Percentiles rank a stretch among this genome's conserved stretches.
Conservation (phyloP, 208 protist genomes). For the Borovskyia barvae region DNA sequence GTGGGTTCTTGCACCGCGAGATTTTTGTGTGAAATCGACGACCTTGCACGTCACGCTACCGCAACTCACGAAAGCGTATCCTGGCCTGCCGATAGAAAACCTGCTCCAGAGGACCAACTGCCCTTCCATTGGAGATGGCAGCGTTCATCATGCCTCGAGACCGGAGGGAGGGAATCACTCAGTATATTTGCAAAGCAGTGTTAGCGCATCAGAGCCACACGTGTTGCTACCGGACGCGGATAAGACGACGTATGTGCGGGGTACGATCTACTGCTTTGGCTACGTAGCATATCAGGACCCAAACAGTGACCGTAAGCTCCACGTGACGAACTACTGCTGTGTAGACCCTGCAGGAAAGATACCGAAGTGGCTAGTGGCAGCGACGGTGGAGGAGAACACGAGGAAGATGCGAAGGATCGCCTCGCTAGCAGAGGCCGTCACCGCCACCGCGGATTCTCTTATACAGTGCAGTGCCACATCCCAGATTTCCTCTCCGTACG, state of each 20-base stretch:
- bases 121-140: no score
- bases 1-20: conserved; percentile 36
- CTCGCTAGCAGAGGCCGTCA: conserved; percentile 1
- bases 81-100: no score
- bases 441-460: not conserved
- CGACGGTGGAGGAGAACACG: conserved; percentile 27
- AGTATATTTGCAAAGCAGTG: conserved; percentile 34
- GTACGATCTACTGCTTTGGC: conserved; percentile 37
- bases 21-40: conserved; percentile 33
- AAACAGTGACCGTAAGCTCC: not conserved
- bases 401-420: conserved; percentile 29
- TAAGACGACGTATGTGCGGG: conserved; percentile 19
- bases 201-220: not conserved
- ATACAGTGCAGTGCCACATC: no score
- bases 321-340: conserved; percentile 42
- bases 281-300: conserved; percentile 25
- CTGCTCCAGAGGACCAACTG: no score
- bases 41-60: conserved; percentile 4
- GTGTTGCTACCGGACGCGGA: not conserved
- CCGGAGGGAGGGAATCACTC: no score
- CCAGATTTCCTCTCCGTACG: no score
- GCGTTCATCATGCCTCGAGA: no score
- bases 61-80: conserved; percentile 6
- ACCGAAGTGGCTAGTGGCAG: conserved; percentile 38
- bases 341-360: conserved; percentile 44